Conservation (phyloP, 805 yeast species). For the Debaryomyces hansenii region DNA sequence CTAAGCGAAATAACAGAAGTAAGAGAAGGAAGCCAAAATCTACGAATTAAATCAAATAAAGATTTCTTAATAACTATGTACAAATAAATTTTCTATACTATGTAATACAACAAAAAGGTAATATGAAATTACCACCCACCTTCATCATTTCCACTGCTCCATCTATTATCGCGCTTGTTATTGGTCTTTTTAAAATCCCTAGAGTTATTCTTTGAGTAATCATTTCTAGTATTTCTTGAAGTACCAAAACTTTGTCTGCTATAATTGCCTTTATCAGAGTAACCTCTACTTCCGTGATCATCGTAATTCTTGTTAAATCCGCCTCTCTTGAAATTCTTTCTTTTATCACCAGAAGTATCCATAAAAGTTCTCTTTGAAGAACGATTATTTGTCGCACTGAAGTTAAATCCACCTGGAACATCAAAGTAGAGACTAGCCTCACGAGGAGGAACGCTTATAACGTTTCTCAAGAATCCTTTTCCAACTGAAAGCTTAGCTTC, state of each 20-base stretch:
- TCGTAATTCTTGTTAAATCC: conserved; percentile 7
- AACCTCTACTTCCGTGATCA: conserved; percentile 3
- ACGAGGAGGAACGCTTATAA: conserved; percentile 25
- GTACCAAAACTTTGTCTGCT: too few species aligned
- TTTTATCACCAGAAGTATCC: conserved; percentile 6
- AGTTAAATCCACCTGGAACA: conserved; percentile 26
- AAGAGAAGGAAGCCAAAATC: neutral
- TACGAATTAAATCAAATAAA: neutral
- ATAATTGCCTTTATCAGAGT: neutral
- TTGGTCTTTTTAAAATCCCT: neutral
- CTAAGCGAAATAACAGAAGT: neutral
- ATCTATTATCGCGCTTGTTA: neutral
- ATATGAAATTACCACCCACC: neutral
- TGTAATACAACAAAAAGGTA: neutral
- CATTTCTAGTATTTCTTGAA: too few species aligned
- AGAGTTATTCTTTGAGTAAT: neutral
- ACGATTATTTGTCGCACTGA: conserved; percentile 8
- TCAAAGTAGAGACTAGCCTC: conserved; percentile 20
- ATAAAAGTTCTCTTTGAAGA: conserved; percentile 7
- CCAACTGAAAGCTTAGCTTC: conserved; percentile 16
- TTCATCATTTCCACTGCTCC: neutral
- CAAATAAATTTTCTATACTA: neutral
- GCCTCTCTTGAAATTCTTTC: conserved; percentile 9
- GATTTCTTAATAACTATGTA: neutral
- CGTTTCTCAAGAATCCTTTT: conserved; percentile 17